phyloP scores from a whole-genome alignment of 768 basidiomycete genomes.

The Xerocomellus chrysenteron region DNA sequence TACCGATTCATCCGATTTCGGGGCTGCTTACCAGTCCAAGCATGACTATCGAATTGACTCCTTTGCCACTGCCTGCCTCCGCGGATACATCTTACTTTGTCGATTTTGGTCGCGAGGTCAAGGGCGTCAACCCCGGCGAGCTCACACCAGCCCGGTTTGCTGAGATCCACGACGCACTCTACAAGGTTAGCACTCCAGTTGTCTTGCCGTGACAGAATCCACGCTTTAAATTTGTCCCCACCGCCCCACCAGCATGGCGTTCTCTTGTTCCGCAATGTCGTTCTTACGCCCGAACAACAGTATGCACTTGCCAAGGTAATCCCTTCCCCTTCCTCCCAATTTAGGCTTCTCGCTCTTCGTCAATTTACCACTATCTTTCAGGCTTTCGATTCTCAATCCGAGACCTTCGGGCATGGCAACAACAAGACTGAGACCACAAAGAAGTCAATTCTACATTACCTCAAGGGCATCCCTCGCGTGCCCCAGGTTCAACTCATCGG shows the following conservation, averaged over 20 bases:
- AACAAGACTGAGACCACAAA: conserved; percentile 76
- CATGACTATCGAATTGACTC: conserved; percentile 66
- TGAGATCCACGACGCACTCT: conserved; percentile 68
- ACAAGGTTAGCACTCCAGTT: conserved; percentile 51
- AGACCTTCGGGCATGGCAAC: conserved; percentile 80
- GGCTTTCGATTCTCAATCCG: conserved; percentile 69
- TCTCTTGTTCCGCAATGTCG: conserved; percentile 69
- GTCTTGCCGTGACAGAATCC: background rate
- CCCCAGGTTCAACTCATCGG: conserved; percentile 92
- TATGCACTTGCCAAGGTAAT: conserved; percentile 77
- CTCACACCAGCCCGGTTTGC: conserved; percentile 60
- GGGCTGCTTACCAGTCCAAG: background rate
- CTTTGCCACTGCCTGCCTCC: conserved; percentile 72
- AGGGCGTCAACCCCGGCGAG: conserved; percentile 63
- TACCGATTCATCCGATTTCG: background rate
- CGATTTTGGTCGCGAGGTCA: conserved; percentile 75
- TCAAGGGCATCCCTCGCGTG: conserved; percentile 86
- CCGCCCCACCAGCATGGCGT: conserved; percentile 53
- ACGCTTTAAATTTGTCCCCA: background rate
- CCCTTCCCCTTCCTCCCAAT: background rate
- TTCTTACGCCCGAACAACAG: conserved; percentile 76
- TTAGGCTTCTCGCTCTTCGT: background rate
- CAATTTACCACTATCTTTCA: conserved; percentile 26
- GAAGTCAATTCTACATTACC: conserved; percentile 83
- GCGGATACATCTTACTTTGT: conserved; percentile 64